Base-by-base conservation (phyloP, 2,329 filamentous ascomycete species). In the Pyrenochaeta sp. region DNA sequence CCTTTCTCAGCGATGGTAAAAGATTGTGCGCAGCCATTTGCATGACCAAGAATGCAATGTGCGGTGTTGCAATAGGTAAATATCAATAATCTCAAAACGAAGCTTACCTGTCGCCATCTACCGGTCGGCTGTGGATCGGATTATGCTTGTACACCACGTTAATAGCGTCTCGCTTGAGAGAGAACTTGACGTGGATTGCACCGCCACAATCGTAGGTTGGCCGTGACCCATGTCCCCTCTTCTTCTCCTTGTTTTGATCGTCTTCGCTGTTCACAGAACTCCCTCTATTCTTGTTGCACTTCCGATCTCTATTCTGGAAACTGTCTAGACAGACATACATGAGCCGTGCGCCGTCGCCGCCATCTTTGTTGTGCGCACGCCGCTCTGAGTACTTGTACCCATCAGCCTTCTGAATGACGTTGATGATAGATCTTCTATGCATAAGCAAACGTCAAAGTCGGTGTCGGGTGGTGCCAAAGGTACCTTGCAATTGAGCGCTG, bases 141-240 rank as follows among this genome's bases (percentile, higher is more conserved):
- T 73, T 74, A 45, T 75, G 72, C 42, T 69, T 71, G 45, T 76
- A 76, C 18, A 75, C 64, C 1, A 75, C 67, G 40, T 74, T 69
- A 29, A 75, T 60, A 5, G 69, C 69, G 27, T 71, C 64, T 40
- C 70, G 58, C 50, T 73, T 71, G 31, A 62, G 68, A 1, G 72
- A 75, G 44, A 75, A 75, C 30, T 69, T 75, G 45, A 75, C 55
- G 27, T 69, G 62, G 17, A 75, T 64, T 6, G 71, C 69, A 30
- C 73, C 72, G 15, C 68, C 64, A 35, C 73, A 75, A 46, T 73
- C 68, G 43, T 71, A 73, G 0, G 64, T 71, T 3, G 69, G 63
- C 23, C 64, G 41, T 7, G 29, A 11, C 12, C 30, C 27, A 17
- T 42, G 33, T n/a, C 20, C 10, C 11, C 50, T 52, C 35, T 27